Conservation (phyloP, 805 yeast genomes). For the Scheffersomyces lignosus region DNA sequence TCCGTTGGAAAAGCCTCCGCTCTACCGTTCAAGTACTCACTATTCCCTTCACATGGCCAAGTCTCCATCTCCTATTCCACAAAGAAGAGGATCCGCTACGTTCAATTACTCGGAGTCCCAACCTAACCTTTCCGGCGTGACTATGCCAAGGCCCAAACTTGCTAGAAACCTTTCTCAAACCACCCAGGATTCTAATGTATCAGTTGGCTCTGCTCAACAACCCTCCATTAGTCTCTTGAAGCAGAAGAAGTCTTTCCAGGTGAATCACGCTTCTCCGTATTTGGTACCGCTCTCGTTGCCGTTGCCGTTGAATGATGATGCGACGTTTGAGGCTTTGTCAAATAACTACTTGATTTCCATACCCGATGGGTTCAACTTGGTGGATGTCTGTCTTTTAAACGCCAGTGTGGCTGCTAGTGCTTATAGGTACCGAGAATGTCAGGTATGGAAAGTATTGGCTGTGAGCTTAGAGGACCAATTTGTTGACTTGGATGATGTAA, state of each 20-base stretch:
- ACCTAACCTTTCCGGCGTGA: constrained; percentile 1
- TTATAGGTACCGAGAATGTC: constrained; percentile 53
- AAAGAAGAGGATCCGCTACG: constrained; percentile 14
- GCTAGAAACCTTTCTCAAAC: constrained; percentile 34
- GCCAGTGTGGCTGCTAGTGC: constrained; percentile 56
- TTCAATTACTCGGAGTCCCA: constrained; percentile 1
- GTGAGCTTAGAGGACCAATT: constrained; percentile 45
- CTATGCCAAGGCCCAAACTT: constrained; percentile 26
- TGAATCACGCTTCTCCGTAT: constrained; percentile 31
- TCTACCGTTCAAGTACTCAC: constrained; percentile 19
- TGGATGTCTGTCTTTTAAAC: constrained; percentile 58
- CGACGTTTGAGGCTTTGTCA: constrained; percentile 49
- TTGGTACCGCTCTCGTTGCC: constrained; percentile 45
- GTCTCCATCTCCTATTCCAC: constrained; percentile 23
- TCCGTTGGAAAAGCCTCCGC: constrained; percentile 19
- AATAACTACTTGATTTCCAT: constrained; percentile 47
- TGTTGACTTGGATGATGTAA: constrained; percentile 11
- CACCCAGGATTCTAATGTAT: constrained; percentile 32
- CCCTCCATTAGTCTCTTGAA: constrained; percentile 3
- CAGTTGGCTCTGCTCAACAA: constrained; percentile 15
- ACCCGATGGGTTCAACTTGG: constrained; percentile 49
- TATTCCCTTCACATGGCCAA: constrained; percentile 14
- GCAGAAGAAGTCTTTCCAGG: constrained; percentile 6
- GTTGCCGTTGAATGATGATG: constrained; percentile 41
- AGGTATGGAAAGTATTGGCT: constrained; percentile 61